Percentiles rank a stretch among this genome's conserved stretches.
Conservation (phyloP, 805 yeast species). For the Yueomyces sinensis region DNA sequence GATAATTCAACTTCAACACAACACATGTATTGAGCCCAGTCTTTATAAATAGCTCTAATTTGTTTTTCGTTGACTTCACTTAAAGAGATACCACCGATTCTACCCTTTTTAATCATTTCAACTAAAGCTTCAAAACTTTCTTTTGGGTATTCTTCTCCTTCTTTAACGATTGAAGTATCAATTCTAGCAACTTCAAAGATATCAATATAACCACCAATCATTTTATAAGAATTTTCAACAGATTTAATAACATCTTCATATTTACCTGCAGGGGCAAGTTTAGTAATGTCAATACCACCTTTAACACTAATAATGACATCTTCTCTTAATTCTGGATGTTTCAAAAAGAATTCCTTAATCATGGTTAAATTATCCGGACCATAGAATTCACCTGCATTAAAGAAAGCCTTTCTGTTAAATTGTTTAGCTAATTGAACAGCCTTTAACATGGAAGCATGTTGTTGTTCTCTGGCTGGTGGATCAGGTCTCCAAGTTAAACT, state of each 20-base stretch:
- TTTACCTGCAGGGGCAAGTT: constrained; percentile 35
- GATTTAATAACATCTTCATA: constrained; percentile 34
- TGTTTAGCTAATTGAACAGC: constrained; percentile 31
- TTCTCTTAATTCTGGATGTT: constrained; percentile 40
- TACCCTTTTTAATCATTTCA: constrained; percentile 48
- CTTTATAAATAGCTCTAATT: constrained; percentile 42
- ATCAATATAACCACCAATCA: constrained; percentile 38
- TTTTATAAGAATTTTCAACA: constrained; percentile 30
- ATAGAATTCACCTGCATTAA: constrained; percentile 74
- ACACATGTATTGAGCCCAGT: constrained; percentile 37
- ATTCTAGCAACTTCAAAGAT: constrained; percentile 65
- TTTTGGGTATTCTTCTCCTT: constrained; percentile 28
- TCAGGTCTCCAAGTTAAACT: constrained; percentile 56
- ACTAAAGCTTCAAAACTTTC: constrained; percentile 44
- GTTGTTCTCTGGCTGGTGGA: constrained; percentile 41
- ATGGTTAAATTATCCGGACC: constrained; percentile 49
- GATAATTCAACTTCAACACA: constrained; percentile 75
- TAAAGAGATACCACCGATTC: constrained; percentile 56
- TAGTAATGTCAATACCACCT: constrained; percentile 38
- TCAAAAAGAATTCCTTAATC: constrained; percentile 42
- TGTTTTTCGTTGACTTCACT: constrained; percentile 59
- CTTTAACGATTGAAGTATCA: constrained; percentile 26
- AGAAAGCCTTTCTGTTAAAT: constrained; percentile 28
- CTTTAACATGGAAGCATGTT: constrained; percentile 39
- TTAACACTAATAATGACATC: constrained; percentile 53